Conservation (phyloP, 768 basidiomycete species). For the Calvatia gigantea region DNA sequence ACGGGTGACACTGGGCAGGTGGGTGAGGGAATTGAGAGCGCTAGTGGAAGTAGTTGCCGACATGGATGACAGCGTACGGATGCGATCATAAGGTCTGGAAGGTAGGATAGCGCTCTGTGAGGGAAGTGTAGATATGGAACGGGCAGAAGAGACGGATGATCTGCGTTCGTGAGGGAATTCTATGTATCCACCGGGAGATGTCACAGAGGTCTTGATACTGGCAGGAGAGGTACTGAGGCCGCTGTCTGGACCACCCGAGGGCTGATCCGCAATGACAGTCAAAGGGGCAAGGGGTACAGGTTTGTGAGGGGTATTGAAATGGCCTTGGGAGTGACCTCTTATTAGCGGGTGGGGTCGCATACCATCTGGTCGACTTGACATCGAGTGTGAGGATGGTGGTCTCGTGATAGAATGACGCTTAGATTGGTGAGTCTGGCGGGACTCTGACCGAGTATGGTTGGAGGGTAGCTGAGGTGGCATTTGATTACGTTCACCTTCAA, state of each 20-base stretch:
- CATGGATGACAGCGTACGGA: conserved; percentile 55
- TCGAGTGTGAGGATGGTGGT: conserved; percentile 62
- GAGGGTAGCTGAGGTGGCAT: conserved; percentile 2
- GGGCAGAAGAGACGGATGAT: conserved; percentile 55
- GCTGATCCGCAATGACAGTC: conserved; percentile 42
- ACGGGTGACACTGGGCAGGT: conserved; percentile 46
- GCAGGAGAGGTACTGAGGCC: conserved; percentile 39
- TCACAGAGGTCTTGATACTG: conserved; percentile 22
- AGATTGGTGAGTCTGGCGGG: conserved; percentile 27
- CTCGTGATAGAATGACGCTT: conserved; percentile 46
- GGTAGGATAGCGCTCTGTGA: conserved; percentile 24
- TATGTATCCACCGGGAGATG: conserved; percentile 15
- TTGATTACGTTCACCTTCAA: conserved; percentile 3
- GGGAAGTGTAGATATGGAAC: conserved; percentile 59
- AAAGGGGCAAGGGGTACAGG: conserved; percentile 64
- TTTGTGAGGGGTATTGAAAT: conserved; percentile 40
- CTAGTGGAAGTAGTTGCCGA: conserved; percentile 52
- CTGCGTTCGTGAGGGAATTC: conserved; percentile 18
- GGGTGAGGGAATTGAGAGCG: conserved; percentile 53
- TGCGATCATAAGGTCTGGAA: conserved; percentile 31
- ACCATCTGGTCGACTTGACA: conserved; percentile 30
- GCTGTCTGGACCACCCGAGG: conserved; percentile 36
- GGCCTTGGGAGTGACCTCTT: conserved; percentile 66
- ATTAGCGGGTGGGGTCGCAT: conserved; percentile 77
- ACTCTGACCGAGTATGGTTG: conserved; percentile 18